phyloP scores from a whole-genome alignment of 768 basidiomycete genomes.

The Trichaptum fuscoviolaceum region DNA sequence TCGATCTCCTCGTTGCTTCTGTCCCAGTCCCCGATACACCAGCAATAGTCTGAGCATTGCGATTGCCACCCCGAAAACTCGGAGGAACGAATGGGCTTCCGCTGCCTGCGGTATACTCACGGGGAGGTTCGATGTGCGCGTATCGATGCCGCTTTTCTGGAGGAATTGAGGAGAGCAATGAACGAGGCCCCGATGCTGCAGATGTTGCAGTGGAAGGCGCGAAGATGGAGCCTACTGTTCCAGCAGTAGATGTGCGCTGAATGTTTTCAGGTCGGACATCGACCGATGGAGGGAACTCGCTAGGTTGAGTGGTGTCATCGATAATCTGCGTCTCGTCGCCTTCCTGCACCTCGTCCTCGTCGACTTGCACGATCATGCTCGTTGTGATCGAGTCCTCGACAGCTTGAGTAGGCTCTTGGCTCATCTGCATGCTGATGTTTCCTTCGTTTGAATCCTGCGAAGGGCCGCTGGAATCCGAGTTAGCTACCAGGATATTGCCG shows the following conservation, averaged over 20 bases:
- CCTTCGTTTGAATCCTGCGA: slow-evolving; percentile 1
- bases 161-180: background rate
- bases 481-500: background rate
- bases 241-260: background rate
- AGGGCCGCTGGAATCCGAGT: background rate
- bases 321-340: slow-evolving; percentile 2
- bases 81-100: background rate
- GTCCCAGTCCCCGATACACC: background rate
- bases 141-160: slow-evolving; percentile 4
- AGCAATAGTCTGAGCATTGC: background rate
- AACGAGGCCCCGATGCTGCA: background rate
- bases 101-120: background rate
- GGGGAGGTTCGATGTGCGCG: background rate
- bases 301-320: background rate
- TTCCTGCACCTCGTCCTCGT: background rate
- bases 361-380: background rate
- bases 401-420: background rate
- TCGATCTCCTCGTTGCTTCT: background rate
- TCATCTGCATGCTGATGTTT: slow-evolving; percentile 1
- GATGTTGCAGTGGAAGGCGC: background rate
- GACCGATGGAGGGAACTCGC: background rate
- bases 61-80: background rate
- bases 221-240: background rate
- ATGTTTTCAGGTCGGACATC: background rate
- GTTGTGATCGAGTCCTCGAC: background rate